Evolutionary conservation across 257 asterid species (phyloP), one percentile per base, ranked within the genome.

Genomic region (Asclepias syriaca): DNA sequence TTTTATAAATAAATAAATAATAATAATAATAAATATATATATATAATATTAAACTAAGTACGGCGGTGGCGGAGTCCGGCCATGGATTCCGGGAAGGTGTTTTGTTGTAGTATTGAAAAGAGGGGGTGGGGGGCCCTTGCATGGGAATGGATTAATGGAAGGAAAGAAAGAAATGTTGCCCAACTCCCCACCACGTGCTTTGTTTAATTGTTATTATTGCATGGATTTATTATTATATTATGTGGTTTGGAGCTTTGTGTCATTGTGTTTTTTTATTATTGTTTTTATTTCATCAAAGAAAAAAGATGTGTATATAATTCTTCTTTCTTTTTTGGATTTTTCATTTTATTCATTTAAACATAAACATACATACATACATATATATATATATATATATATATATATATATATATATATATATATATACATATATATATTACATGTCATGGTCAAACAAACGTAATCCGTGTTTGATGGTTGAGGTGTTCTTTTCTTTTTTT

Each of bases 111-210:
- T 16, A 51, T 51, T 19, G 19, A 50, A 50, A 13, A 3, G 19
- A 6, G n/a, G 50, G 51, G 46, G 32, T 6, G 43, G n/a, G 63
- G 34, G 53, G 34, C 71, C 75, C 63, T 14, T 49, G 65, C 71
- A 60, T 75, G 70, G 70, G 54, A 63, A 55, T 66, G 72, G 78
- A 43, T 39, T 24, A 8, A 29, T 56, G 49, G 45, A 21, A 9
- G 58, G 34, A 18, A 37, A 53, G 51, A 13, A 69, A 14, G 53
- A 48, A 14, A 14, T 11, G 14, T 48, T 48, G 57, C 22, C 15
- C 37, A 19, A 49, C 40, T 60, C 73, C 51, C 72, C 24, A 45
- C 73, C 79, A 81, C 59, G 70, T 81, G 85, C 63, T 57, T 59
- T 77, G 82, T 74, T 72, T 70, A 43, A 16, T 51, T 51, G 57